phyloP scores from a whole-genome alignment of 257 asterid genomes.

The Przewalskia tangutica region DNA sequence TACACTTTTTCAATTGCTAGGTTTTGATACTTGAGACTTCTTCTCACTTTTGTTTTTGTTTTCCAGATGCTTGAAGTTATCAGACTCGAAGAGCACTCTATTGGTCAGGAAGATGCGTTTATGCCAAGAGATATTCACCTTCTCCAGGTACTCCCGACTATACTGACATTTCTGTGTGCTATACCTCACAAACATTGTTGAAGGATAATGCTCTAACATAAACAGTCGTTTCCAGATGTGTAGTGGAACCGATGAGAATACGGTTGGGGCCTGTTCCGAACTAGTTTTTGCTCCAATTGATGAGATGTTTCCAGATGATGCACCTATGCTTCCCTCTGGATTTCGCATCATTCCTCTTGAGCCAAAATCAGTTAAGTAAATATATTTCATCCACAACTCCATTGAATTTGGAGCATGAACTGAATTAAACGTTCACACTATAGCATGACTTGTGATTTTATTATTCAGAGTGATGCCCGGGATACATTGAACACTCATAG shows the following conservation, averaged over 20 bases:
- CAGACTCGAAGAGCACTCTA: constrained; percentile 79
- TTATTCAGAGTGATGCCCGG: constrained; percentile 32
- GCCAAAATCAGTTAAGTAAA: constrained; percentile 66
- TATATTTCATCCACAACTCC: neutral
- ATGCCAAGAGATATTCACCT: constrained; percentile 84
- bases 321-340: constrained; percentile 85
- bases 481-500: constrained; percentile 37
- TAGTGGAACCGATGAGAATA: constrained; percentile 82
- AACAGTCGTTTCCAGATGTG: constrained; percentile 57
- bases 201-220: constrained; percentile 1
- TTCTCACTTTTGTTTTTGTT: neutral
- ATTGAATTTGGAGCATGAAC: neutral
- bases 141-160: constrained; percentile 47
- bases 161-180: neutral
- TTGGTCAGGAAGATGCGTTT: constrained; percentile 74
- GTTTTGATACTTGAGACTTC: neutral
- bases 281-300: constrained; percentile 94
- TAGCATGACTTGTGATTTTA: constrained; percentile 4
- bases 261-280: constrained; percentile 87
- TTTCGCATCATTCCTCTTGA: constrained; percentile 88
- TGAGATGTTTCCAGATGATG: constrained; percentile 94
- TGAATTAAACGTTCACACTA: neutral
- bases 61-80: constrained; percentile 91
- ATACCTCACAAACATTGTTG: neutral
- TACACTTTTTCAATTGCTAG: neutral